Conservation (phyloP, 2,329 filamentous ascomycete species). For the Macrophomina tecta region DNA sequence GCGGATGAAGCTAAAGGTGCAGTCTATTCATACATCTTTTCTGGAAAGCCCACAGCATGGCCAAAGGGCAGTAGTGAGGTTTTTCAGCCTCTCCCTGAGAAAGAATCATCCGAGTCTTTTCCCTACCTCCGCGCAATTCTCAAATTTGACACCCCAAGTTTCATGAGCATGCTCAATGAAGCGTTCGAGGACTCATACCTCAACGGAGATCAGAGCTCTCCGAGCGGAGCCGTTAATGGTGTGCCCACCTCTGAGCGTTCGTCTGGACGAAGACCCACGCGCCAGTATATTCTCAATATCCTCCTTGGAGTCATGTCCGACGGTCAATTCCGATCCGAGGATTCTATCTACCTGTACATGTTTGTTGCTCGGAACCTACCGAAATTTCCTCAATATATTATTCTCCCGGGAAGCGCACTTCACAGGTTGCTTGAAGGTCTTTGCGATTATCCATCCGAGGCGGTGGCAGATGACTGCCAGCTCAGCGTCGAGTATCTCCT, state of each 20-base stretch:
- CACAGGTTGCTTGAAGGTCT: conserved; percentile 81
- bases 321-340: conserved; percentile 74
- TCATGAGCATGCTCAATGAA: conserved; percentile 94
- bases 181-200: conserved; percentile 95
- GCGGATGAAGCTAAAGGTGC: conserved; percentile 81
- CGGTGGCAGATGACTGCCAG: conserved; percentile 90
- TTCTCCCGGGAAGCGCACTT: conserved; percentile 85
- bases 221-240: conserved; percentile 54
- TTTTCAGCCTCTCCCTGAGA: conserved; percentile 59
- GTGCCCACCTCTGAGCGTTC: conserved; percentile 34
- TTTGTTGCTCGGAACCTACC: conserved; percentile 95
- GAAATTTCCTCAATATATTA: conserved; percentile 94
- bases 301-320: conserved; percentile 88
- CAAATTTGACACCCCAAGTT: conserved; percentile 87
- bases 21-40: conserved; percentile 93
- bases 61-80: conserved; percentile 67
- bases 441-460: conserved; percentile 80
- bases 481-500: conserved; percentile 95
- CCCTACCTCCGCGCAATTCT: conserved; percentile 84
- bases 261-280: conserved; percentile 63
- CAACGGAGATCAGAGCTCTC: conserved; percentile 75
- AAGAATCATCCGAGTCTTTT: conserved; percentile 71
- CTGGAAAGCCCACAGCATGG: conserved; percentile 78
- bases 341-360: conserved; percentile 97
- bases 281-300: conserved; percentile 92